A percentile compares a stretch with the other conserved stretches of the same genome.
These are phyloP conservation scores for Rhododendron ferrugineum DNA, from an alignment of 148 eudicot genomes.

Conservation along the genomic window DNA sequence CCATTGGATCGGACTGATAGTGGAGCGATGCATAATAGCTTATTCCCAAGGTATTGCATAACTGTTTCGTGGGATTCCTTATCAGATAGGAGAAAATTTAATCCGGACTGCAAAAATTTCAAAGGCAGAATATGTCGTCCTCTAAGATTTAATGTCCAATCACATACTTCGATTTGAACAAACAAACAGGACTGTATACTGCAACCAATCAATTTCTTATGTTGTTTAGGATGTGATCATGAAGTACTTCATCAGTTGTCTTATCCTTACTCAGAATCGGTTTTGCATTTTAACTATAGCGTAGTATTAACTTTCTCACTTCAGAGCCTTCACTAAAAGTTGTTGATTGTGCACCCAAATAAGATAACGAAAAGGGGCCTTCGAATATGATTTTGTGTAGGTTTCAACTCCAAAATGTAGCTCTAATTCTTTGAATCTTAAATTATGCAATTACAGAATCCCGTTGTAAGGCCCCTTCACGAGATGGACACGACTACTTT, in stretches of 20 bases:
- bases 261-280: neutral
- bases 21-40: neutral
- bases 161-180: neutral
- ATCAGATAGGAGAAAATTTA: neutral
- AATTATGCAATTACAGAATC: constrained; percentile 41
- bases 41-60: neutral
- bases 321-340: neutral
- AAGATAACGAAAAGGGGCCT: neutral
- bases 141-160: neutral
- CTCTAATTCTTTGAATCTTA: neutral
- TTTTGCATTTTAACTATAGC: neutral
- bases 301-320: neutral
- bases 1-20: neutral
- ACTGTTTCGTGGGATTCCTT: neutral
- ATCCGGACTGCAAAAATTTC: neutral
- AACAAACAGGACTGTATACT: neutral
- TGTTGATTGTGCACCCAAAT: neutral
- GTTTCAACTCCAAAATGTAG: neutral
- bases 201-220: no score
- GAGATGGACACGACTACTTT: constrained; percentile 46
- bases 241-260: neutral
- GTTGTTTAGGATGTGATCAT: neutral
- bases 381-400: neutral
- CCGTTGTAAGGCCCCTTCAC: constrained; percentile 37
- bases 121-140: neutral